Conservation (phyloP, 164 flowering plant species). For the Pachysandra terminalis region DNA sequence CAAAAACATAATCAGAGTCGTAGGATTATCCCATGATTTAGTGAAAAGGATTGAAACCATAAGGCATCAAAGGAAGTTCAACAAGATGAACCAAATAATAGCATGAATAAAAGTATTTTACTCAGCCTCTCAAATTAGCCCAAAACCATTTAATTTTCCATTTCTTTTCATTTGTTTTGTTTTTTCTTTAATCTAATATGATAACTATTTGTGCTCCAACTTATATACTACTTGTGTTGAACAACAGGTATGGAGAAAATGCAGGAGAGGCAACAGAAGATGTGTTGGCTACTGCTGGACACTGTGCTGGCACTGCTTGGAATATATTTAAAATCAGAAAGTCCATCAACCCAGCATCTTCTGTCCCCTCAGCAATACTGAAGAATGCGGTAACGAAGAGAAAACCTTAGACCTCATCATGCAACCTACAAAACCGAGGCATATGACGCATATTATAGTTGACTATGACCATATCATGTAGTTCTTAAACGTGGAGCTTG, state of each 20-base stretch:
- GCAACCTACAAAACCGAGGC: too few relatives aligned
- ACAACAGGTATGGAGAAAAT: slow-evolving; percentile 64
- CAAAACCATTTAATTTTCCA: not conserved
- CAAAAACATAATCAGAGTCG: not conserved
- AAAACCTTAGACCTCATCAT: not conserved
- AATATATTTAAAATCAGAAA: slow-evolving; percentile 75
- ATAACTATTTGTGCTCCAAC: not conserved
- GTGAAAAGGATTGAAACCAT: not conserved
- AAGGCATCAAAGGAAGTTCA: not conserved
- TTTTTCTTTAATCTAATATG: not conserved
- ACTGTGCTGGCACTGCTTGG: slow-evolving; percentile 70
- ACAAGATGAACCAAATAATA: too few relatives aligned
- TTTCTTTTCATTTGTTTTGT: not conserved
- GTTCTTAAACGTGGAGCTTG: too few relatives aligned
- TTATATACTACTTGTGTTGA: not conserved
- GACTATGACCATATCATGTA: too few relatives aligned
- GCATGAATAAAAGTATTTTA: not conserved
- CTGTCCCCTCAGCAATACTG: slow-evolving; percentile 38
- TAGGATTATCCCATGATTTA: not conserved
- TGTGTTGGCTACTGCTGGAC: slow-evolving; percentile 80
- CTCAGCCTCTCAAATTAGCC: not conserved
- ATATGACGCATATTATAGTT: too few relatives aligned
- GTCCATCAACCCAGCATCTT: slow-evolving; percentile 61
- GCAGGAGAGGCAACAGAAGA: slow-evolving; percentile 86
- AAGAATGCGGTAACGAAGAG: slow-evolving; percentile 39